Evolutionary conservation across 225 moss, liverwort and hornwort genomes (phyloP).

Genomic region (Marchantia paleacea): DNA sequence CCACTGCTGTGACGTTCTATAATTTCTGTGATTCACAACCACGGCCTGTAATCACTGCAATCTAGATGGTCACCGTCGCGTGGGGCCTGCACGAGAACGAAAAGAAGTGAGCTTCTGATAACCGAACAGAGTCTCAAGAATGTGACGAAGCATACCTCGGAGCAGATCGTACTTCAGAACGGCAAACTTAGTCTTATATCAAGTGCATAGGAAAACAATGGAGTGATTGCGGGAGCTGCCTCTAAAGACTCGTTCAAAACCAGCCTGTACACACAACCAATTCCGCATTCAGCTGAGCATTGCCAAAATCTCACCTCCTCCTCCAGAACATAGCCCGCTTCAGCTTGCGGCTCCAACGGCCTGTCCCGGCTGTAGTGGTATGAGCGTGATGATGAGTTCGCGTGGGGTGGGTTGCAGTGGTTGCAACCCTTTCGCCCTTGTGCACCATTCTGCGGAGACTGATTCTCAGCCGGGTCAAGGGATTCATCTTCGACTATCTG

Average conservation of each 20-base stretch:
- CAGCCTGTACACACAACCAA: no score
- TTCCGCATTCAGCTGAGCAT: no score
- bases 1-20: no score
- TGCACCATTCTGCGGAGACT: conserved; percentile 21
- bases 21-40: no score
- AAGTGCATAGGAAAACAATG: no score
- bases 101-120: background rate
- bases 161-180: no score
- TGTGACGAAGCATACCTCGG: no score
- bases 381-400: background rate
- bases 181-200: no score
- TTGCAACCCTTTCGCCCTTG: conserved; percentile 5
- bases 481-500: conserved; percentile 24
- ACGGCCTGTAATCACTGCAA: background rate
- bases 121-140: no score
- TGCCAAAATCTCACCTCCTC: conserved; percentile 9
- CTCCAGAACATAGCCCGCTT: conserved; percentile 35
- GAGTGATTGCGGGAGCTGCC: no score
- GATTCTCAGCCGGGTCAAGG: conserved; percentile 15
- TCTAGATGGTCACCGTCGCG: background rate
- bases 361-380: conserved; percentile 17
- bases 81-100: background rate
- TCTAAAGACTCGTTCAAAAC: no score
- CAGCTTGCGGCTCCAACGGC: conserved; percentile 20
- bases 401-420: background rate